These are phyloP conservation scores for Fusarium sp. DNA, from an alignment of 2,329 filamentous ascomycete species.

Conservation along the genomic window DNA sequence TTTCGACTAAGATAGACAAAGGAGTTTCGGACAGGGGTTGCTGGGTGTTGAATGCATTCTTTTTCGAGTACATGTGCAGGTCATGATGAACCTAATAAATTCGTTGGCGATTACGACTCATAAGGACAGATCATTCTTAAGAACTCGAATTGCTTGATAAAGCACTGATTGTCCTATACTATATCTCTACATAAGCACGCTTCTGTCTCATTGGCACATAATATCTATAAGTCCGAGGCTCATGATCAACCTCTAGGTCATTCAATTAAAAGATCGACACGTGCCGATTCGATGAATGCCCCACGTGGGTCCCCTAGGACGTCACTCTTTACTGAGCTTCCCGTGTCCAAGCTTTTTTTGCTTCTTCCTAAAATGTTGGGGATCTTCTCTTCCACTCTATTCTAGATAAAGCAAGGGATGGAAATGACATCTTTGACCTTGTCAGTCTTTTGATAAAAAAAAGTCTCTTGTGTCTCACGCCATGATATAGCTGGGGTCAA, in stretches of 20 bases:
- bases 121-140: neutral
- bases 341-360: slow-evolving; percentile 36
- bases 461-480: slow-evolving; percentile 8
- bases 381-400: slow-evolving; percentile 5
- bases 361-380: slow-evolving; percentile 42
- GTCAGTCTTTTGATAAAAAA: neutral
- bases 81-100: neutral
- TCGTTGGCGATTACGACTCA: neutral
- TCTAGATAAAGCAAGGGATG: slow-evolving; percentile 6
- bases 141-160: neutral
- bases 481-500: slow-evolving; percentile 28
- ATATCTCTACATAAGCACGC: neutral
- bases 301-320: slow-evolving; percentile 36
- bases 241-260: slow-evolving; percentile 26
- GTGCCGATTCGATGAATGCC: slow-evolving; percentile 10
- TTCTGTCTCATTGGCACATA: neutral
- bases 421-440: slow-evolving; percentile 32
- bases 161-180: neutral
- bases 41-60: neutral
- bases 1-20: slow-evolving; percentile 16
- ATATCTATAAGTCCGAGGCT: slow-evolving; percentile 2
- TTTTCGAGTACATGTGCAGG: neutral
- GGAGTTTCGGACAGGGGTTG: slow-evolving; percentile 18
- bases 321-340: slow-evolving; percentile 21
- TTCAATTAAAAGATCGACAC: slow-evolving; percentile 18